Conservation (phyloP, 208 protist genomes). For the Crithidia sp. region DNA sequence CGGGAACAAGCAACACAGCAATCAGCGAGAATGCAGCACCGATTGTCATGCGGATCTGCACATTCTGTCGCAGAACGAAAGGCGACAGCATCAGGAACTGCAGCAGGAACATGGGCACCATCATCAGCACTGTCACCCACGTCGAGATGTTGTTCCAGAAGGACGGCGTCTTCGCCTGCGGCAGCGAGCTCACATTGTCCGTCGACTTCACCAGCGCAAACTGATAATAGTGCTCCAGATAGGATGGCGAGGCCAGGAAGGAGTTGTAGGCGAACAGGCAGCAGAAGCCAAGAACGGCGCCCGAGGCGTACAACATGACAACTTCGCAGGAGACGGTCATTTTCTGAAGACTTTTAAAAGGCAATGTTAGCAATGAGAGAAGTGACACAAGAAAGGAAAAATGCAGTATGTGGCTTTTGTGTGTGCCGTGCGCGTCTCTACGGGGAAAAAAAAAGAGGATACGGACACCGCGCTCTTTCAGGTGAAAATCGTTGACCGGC, state of each 20-base stretch:
- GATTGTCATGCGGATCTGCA: slow-evolving; percentile 41
- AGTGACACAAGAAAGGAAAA: no score
- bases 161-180: slow-evolving; percentile 18
- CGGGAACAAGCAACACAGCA: slow-evolving; percentile 40
- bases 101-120: slow-evolving; percentile 46
- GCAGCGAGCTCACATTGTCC: slow-evolving; percentile 40
- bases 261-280: slow-evolving; percentile 57
- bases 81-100: slow-evolving; percentile 46
- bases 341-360: not conserved
- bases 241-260: slow-evolving; percentile 54
- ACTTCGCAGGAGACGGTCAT: slow-evolving; percentile 16
- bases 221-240: slow-evolving; percentile 56
- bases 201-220: slow-evolving; percentile 49
- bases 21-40: slow-evolving; percentile 32
- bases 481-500: no score
- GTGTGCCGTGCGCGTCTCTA: no score
- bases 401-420: no score
- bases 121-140: slow-evolving; percentile 48
- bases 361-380: no score
- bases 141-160: slow-evolving; percentile 51
- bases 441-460: no score
- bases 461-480: no score
- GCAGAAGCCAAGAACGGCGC: slow-evolving; percentile 36
- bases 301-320: slow-evolving; percentile 27
- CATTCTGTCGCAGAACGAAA: slow-evolving; percentile 39